These are phyloP conservation scores for Aspergillus sp. DNA, from an alignment of 2,329 filamentous ascomycete species.

Conservation along the genomic window DNA sequence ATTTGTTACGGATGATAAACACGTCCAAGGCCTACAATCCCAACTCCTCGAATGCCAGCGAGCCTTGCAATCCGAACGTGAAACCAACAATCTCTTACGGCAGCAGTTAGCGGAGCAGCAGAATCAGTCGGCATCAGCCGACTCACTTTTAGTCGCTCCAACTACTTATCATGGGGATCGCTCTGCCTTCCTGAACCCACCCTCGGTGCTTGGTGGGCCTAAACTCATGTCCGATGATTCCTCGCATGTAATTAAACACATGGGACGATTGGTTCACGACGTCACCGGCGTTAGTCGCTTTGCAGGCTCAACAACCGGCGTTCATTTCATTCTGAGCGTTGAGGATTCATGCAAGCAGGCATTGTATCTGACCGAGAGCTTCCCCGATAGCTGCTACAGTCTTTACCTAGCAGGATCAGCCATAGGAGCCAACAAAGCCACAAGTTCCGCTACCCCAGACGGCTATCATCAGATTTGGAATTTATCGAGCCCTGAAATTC, in stretches of 20 bases:
- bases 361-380: neutral
- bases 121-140: neutral
- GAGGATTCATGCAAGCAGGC: neutral
- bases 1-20: neutral
- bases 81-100: neutral
- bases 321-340: neutral
- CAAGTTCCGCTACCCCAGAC: neutral
- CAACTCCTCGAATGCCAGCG: neutral
- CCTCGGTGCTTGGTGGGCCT: neutral
- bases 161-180: neutral
- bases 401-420: neutral
- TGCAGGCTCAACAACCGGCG: conserved; percentile 1
- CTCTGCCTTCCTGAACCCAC: neutral
- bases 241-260: neutral
- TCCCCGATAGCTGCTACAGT: neutral
- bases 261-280: neutral
- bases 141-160: neutral
- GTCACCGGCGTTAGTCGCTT: neutral
- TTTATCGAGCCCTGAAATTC: neutral
- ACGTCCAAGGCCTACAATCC: neutral
- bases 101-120: neutral
- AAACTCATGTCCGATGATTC: neutral
- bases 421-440: neutral
- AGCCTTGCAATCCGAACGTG: neutral
- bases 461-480: neutral